phyloP scores from a whole-genome alignment of 345 rosid species.

The Xanthoceras sorbifolium region DNA sequence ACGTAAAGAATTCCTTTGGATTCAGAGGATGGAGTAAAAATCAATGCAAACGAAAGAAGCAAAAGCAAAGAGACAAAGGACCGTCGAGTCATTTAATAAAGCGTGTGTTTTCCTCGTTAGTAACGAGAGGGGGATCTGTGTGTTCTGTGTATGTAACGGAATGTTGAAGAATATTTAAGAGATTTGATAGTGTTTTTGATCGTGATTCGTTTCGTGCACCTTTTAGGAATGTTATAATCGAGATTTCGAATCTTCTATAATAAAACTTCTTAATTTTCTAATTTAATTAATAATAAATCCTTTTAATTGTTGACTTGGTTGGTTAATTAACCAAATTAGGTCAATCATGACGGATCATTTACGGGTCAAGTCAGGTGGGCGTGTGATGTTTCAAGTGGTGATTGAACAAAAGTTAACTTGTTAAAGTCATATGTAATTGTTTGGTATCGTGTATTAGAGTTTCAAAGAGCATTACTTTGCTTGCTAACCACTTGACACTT shows the following conservation, averaged over 20 bases:
- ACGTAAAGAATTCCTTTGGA: constrained; percentile 17
- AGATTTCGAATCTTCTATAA: constrained; percentile 20
- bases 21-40: constrained; percentile 9
- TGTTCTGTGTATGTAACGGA: not conserved
- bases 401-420: not conserved
- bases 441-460: not conserved
- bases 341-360: not conserved
- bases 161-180: constrained; percentile 11
- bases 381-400: not conserved
- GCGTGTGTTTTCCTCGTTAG: constrained; percentile 1
- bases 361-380: not conserved
- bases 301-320: not conserved
- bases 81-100: not conserved
- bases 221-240: not conserved
- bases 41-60: not conserved
- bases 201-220: constrained; percentile 31
- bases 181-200: not conserved
- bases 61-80: constrained; percentile 7
- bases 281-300: not conserved
- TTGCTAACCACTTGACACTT: not conserved
- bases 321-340: not conserved
- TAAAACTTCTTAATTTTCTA: not conserved
- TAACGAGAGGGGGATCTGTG: constrained; percentile 22
- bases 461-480: not conserved
- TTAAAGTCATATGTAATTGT: not conserved